phyloP scores from a whole-genome alignment of 2,329 filamentous ascomycete genomes.

The Apiospora kogelbergensis region DNA sequence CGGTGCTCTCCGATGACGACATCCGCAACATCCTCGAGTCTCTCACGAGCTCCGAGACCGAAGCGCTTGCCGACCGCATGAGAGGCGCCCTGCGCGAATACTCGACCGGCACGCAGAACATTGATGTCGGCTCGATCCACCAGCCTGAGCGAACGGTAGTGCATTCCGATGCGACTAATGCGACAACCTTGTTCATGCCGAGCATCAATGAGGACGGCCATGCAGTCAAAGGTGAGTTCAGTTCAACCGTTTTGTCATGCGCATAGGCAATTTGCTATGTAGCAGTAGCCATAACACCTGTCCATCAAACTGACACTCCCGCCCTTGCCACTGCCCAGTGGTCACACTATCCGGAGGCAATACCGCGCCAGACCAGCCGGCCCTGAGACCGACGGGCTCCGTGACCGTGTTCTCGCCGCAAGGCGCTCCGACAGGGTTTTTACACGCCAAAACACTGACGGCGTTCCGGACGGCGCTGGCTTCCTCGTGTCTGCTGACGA shows the following conservation, averaged over 20 bases:
- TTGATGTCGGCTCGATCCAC: slow-evolving; percentile 44
- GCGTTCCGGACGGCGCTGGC: slow-evolving; percentile 78
- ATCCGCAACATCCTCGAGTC: slow-evolving; percentile 54
- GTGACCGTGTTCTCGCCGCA: slow-evolving; percentile 66
- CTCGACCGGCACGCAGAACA: slow-evolving; percentile 52
- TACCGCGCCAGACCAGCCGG: slow-evolving; percentile 28
- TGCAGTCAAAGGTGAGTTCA: slow-evolving; percentile 62
- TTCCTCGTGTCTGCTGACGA: slow-evolving; percentile 64
- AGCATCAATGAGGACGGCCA: slow-evolving; percentile 58
- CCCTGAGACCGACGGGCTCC: slow-evolving; percentile 59
- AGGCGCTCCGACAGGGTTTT: slow-evolving; percentile 64
- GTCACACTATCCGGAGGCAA: slow-evolving; percentile 55
- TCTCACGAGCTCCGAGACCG: slow-evolving; percentile 52
- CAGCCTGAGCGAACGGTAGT: slow-evolving; percentile 56
- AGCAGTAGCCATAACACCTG: not conserved
- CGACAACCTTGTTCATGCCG: slow-evolving; percentile 73
- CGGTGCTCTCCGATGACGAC: slow-evolving; percentile 58
- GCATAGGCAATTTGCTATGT: no score
- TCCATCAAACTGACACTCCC: not conserved
- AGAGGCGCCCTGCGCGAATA: slow-evolving; percentile 59
- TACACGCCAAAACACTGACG: slow-evolving; percentile 74
- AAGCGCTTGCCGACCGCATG: slow-evolving; percentile 49
- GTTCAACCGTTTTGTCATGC: slow-evolving; percentile 6
- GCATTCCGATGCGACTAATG: slow-evolving; percentile 45
- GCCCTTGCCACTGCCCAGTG: slow-evolving; percentile 40